Base-by-base conservation (phyloP, 495 filamentous ascomycete species). In the Neurospora pannonica region DNA sequence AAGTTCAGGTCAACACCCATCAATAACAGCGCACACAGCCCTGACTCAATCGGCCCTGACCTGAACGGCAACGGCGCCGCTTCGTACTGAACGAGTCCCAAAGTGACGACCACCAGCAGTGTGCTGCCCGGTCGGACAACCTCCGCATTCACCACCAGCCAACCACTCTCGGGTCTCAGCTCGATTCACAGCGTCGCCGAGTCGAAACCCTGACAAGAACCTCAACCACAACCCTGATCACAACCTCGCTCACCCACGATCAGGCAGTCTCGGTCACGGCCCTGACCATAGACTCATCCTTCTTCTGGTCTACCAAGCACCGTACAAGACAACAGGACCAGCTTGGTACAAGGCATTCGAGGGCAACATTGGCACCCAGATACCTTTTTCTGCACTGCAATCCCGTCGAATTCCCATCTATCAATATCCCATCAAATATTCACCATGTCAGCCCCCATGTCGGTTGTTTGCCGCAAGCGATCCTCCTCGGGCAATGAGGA, bases 161-260 rank as follows among this genome's bases (percentile, higher is more conserved):
- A 78, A 9, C 71, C 77, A 4, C 77, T 72, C 11, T 78, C 80
- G 4, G 74, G 78, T 24, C 72, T 75, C 36, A 79, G 77, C 42
- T 71, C 79, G 3, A 73, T 38, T 19, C 72, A 77, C 38, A 80
- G 79, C 71, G 74, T 74, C 67, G 76, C 71, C 9, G 72, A 75
- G 19, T 77, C 81, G 2, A 77, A 76, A 43, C 77, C 75, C 11
- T 77, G 80, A 38, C 79, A 62, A 37, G 72, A 80, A 6, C 1
- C 85, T 98, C 10, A 91, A 95, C 0, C 82, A 89, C 17, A 90
- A 86, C 71, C 86, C 98, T 3, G 87, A 89, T 40, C 94, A 97
- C 3, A 90, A 93, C 17, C 97, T 98, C 80, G 92, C 93, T 38
- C 94, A 92, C 5, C 95, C 94, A 4, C 91, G 94, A 17, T 85